Percentiles rank a stretch among this genome's conserved stretches.
These are phyloP conservation scores for Acarospora socialis DNA, from an alignment of 2,329 filamentous ascomycete genomes.

Conservation along the genomic window DNA sequence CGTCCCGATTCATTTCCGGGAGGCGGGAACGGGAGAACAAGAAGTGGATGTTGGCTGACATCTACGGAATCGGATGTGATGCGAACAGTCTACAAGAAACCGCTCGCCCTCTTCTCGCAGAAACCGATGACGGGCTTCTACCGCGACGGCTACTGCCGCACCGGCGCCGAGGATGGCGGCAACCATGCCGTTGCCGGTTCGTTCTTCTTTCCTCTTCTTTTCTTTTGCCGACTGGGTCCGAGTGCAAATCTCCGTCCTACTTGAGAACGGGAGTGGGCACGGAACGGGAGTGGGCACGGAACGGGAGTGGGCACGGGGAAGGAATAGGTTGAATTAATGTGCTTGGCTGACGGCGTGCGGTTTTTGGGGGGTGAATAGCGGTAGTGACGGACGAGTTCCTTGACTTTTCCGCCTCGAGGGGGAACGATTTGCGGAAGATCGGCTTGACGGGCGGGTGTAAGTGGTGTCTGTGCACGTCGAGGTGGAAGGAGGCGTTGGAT, in stretches of 20 bases:
- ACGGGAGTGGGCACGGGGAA: too few species aligned
- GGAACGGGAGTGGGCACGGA: too few species aligned
- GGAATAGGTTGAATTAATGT: too few species aligned
- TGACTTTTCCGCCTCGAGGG: slow-evolving; percentile 43
- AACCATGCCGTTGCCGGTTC: slow-evolving; percentile 44
- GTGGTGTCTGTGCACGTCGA: slow-evolving; percentile 47
- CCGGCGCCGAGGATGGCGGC: slow-evolving; percentile 38
- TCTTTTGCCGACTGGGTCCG: too few species aligned
- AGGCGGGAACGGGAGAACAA: too few species aligned
- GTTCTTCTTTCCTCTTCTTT: background rate
- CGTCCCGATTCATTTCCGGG: too few species aligned
- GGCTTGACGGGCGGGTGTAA: slow-evolving; percentile 45
- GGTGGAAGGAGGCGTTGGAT: slow-evolving; percentile 47
- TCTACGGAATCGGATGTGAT: too few species aligned
- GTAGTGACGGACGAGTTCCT: slow-evolving; percentile 47
- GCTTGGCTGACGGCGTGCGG: slow-evolving; percentile 13
- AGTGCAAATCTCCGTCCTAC: too few species aligned
- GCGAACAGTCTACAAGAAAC: slow-evolving; percentile 42
- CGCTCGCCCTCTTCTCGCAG: slow-evolving; percentile 43
- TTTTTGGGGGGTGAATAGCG: too few species aligned
- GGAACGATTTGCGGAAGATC: slow-evolving; percentile 42
- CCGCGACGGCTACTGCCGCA: slow-evolving; percentile 47
- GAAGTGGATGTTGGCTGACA: too few species aligned
- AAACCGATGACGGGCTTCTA: slow-evolving; percentile 47
- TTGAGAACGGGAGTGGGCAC: too few species aligned